Percentiles rank a stretch among this genome's conserved stretches.
phyloP scores from a whole-genome alignment of 371 early-diverging fungal species.

The Apophysomyces variabilis region DNA sequence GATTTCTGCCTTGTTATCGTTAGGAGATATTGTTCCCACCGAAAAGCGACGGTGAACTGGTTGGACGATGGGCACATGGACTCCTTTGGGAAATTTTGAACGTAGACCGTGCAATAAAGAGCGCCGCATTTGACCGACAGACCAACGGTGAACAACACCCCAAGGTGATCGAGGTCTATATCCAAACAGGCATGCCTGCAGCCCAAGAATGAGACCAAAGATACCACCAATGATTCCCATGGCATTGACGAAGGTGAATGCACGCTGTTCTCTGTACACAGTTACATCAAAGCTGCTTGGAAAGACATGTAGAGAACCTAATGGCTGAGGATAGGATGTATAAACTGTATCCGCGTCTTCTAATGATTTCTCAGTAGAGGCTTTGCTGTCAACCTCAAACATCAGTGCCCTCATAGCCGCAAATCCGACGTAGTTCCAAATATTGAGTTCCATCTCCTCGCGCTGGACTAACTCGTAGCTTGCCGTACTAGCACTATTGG shows the following conservation, averaged over 20 bases:
- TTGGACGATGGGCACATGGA: constrained; percentile 38
- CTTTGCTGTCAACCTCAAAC: constrained; percentile 16
- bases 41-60: constrained; percentile 37
- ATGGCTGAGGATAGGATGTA: constrained; percentile 13
- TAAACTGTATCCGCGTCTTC: constrained; percentile 1
- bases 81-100: constrained; percentile 26
- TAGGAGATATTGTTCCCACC: not conserved
- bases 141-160: constrained; percentile 42
- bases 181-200: constrained; percentile 37
- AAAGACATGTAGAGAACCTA: constrained; percentile 30
- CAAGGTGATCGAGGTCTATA: constrained; percentile 42
- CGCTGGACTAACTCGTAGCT: constrained; percentile 28
- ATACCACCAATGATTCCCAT: constrained; percentile 46
- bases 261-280: constrained; percentile 31
- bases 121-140: constrained; percentile 26
- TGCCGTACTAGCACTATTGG: constrained; percentile 16
- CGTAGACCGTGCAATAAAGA: constrained; percentile 30
- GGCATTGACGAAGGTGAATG: constrained; percentile 38
- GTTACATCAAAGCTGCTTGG: constrained; percentile 19
- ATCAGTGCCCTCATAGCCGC: constrained; percentile 5
- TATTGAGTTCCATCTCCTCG: constrained; percentile 16
- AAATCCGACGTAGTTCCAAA: constrained; percentile 38
- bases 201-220: constrained; percentile 32
- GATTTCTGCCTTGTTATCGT: not conserved
- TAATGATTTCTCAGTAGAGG: constrained; percentile 16